Base-by-base conservation (phyloP, 805 yeast species). In the Pichia nanzhaoensis region DNA sequence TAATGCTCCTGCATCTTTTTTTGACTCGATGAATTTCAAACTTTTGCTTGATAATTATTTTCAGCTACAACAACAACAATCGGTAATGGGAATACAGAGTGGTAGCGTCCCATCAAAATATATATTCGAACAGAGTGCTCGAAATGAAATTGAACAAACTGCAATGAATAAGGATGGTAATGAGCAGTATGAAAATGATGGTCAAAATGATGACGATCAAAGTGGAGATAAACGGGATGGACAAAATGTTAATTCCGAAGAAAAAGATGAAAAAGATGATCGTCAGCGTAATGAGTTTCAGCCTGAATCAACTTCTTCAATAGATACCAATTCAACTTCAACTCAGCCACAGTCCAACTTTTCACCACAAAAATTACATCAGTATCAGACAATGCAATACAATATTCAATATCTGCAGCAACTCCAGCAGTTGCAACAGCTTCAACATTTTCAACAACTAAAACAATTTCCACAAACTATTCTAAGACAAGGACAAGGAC, bases 281-380 rank as follows among this genome's bases (percentile, higher is more conserved):
- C n/a, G n/a, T n/a, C n/a, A n/a, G n/a, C n/a, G n/a, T n/a, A n/a
- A n/a, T 24, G 28, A 24, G 9, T 24, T 24, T 24, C 28, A 24
- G 10, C 6, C 6, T 24, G 9, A 24, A 10, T 24, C 50, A 36
- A 14, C 43, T 33, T 13, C 21, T 34, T 12, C 44, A 41, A 17
- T 41, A 44, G 14, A 18, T 51, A 51, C 32, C 53, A 54, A 3
- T 27, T 49, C 28, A 54, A 3, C 24, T 49, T 10, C 28, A 10
- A 51, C 49, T 30, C 21, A 14, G 4, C 41, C 35, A 18, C 40
- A 42, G 21, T n/a, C 30, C 4, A 33, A 33, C n/a, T 17, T 4
- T 5, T n/a, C 17, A 14, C 35, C 4, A 13, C n/a, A n/a, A 20
- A 17, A 10, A 4, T n/a, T 27, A 13, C 45, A 38, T 18, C 50